Evolutionary conservation across 2,329 filamentous ascomycete species (phyloP).

Genomic region (Pseudogymnoascus sp.): DNA sequence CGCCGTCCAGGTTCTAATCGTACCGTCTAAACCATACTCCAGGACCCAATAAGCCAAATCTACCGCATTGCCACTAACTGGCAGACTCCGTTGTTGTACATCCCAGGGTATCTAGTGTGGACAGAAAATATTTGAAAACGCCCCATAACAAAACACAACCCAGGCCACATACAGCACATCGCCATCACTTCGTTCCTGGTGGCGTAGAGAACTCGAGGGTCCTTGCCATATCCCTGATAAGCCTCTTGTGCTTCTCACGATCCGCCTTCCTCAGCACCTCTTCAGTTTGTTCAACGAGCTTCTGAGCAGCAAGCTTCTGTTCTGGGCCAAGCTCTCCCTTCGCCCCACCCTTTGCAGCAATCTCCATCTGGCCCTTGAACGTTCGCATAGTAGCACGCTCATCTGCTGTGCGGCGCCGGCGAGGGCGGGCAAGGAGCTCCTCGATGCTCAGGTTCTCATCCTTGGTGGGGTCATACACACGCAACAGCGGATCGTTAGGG

Average conservation of each 20-base stretch:
- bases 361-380: background rate
- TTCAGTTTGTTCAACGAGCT: background rate
- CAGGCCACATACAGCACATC: background rate
- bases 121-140: background rate
- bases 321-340: background rate
- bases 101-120: background rate
- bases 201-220: background rate
- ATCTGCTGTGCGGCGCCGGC: background rate
- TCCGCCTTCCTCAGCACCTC: background rate
- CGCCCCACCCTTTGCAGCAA: background rate
- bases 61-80: background rate
- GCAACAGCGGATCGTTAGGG: background rate
- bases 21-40: background rate
- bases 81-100: background rate
- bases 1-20: background rate
- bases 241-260: background rate
- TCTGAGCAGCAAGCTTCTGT: background rate
- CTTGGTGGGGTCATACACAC: constrained; percentile 7
- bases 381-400: background rate
- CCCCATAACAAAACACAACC: background rate
- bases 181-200: background rate
- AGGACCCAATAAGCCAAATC: background rate
- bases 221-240: background rate
- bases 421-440: constrained; percentile 6
- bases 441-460: constrained; percentile 3